Conservation (phyloP, 2,329 filamentous ascomycete species). For the Monosporascus cannonballus region DNA sequence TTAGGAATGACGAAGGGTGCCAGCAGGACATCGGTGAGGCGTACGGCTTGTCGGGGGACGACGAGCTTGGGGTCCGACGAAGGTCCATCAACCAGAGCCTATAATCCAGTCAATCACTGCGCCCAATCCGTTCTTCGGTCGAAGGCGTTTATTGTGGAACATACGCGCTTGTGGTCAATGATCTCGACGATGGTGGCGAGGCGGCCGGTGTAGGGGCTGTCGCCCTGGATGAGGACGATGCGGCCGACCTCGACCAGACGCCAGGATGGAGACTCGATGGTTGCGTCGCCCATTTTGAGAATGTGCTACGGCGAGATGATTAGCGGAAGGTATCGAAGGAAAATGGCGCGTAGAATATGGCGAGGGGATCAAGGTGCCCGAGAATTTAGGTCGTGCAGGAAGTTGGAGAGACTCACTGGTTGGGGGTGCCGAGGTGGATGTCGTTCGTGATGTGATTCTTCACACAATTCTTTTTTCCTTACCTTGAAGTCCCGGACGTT, state of each 20-base stretch:
- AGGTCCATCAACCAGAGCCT: conserved; percentile 96
- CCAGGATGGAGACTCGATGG: conserved; percentile 79
- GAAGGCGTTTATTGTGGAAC: conserved; percentile 36
- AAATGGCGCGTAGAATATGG: neutral
- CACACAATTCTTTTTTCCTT: conserved; percentile 13
- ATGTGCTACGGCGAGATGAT: conserved; percentile 38
- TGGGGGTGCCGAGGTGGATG: conserved; percentile 12
- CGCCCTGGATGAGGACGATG: conserved; percentile 80
- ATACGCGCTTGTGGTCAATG: conserved; percentile 99
- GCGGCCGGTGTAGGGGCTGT: conserved; percentile 75
- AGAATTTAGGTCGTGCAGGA: conserved; percentile 1
- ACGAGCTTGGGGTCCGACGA: conserved; percentile 71
- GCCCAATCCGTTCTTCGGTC: conserved; percentile 1
- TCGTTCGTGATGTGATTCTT: conserved; percentile 17
- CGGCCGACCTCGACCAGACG: conserved; percentile 98
- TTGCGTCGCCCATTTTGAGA: conserved; percentile 76
- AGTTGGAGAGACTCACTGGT: conserved; percentile 16
- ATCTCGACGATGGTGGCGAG: conserved; percentile 97
- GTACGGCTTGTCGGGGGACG: conserved; percentile 80
- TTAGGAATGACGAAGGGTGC: conserved; percentile 83
- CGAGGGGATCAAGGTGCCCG: neutral
- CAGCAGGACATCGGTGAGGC: conserved; percentile 78
- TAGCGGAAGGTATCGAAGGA: conserved; percentile 10
- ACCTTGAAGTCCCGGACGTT: conserved; percentile 19
- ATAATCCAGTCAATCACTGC: conserved; percentile 28